phyloP scores from a whole-genome alignment of 2,329 filamentous ascomycete genomes.

The Colletotrichum sublineola region DNA sequence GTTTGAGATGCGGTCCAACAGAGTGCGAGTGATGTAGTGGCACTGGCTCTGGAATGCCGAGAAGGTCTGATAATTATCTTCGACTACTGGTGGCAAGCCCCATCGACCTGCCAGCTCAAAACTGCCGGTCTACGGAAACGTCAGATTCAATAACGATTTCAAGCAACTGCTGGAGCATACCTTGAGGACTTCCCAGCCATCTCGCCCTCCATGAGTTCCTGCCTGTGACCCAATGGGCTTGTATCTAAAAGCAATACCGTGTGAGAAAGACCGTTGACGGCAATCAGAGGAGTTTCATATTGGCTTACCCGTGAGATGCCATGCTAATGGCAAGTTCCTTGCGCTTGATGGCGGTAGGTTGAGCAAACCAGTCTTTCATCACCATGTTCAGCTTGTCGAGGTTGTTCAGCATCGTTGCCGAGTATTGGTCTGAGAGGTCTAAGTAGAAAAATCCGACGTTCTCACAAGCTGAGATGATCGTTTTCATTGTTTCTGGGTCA shows the following conservation, averaged over 20 bases:
- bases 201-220: background rate
- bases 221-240: constrained; percentile 7
- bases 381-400: background rate
- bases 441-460: constrained; percentile 2
- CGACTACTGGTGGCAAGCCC: background rate
- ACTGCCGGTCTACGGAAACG: background rate
- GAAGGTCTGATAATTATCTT: background rate
- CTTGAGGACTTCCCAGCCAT: constrained; percentile 7
- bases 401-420: background rate
- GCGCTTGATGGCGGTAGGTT: background rate
- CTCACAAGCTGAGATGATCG: background rate
- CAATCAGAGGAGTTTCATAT: accelerated
- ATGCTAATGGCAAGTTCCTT: constrained; percentile 9
- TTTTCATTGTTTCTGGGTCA: background rate
- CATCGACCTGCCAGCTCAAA: background rate
- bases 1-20: constrained; percentile 3
- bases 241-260: background rate
- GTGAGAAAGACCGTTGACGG: background rate
- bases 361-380: background rate
- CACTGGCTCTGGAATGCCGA: constrained; percentile 3
- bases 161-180: background rate
- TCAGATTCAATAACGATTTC: background rate
- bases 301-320: background rate
- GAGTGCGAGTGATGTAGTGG: constrained; percentile 1
- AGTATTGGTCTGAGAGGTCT: constrained; percentile 3